These are phyloP conservation scores for Albugo laibachii DNA, from an alignment of 352 stramenopile genomes.

Conservation along the genomic window DNA sequence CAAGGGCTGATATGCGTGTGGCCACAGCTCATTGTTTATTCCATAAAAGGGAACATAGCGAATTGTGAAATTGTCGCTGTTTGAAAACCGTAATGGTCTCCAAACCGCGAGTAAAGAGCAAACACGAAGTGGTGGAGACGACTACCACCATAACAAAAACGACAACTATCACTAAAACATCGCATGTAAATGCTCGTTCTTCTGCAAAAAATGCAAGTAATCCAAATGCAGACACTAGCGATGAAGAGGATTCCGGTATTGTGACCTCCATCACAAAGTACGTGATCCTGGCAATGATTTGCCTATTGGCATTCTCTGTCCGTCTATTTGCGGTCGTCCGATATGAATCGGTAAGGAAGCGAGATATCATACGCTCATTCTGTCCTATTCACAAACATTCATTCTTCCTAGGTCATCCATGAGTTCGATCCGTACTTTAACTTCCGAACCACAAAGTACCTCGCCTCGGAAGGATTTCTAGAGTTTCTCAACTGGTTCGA, in stretches of 20 bases:
- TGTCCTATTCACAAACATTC: too few species aligned
- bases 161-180: too few species aligned
- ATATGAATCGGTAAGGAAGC: slow-evolving; percentile 67
- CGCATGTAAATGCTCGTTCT: too few species aligned
- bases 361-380: neutral
- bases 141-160: too few species aligned
- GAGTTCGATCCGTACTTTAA: slow-evolving; percentile 96
- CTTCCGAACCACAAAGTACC: slow-evolving; percentile 94
- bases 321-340: slow-evolving; percentile 85
- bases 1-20: too few species aligned
- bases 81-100: too few species aligned
- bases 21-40: too few species aligned
- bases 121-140: too few species aligned
- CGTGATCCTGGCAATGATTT: slow-evolving; percentile 83
- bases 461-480: slow-evolving; percentile 85
- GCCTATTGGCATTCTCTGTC: slow-evolving; percentile 84
- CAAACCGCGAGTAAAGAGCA: too few species aligned
- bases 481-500: slow-evolving; percentile 98
- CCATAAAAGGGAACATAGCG: too few species aligned
- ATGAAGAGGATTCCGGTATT: slow-evolving; percentile 50
- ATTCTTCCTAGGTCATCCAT: slow-evolving; percentile 61
- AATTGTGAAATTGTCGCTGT: too few species aligned
- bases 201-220: slow-evolving; percentile 1
- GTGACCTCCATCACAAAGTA: slow-evolving; percentile 74
- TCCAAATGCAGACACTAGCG: slow-evolving; percentile 26